Evolutionary conservation across 2,329 filamentous ascomycete species (phyloP).

Genomic region (Ceratocystiopsis sp.): DNA sequence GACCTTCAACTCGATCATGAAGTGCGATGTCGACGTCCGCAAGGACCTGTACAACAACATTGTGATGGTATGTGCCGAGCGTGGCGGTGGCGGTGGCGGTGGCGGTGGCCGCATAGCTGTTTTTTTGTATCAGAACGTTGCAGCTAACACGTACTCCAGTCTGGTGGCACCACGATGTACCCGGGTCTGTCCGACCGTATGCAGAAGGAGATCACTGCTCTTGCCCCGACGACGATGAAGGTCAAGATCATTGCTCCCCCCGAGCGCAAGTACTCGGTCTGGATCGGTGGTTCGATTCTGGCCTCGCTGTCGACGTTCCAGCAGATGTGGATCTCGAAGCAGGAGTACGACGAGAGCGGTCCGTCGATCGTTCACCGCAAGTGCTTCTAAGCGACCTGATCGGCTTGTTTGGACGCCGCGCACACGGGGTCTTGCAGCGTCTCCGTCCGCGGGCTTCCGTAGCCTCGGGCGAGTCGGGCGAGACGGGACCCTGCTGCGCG

Average conservation of each 20-base stretch:
- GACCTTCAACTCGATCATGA: slow-evolving; percentile 99
- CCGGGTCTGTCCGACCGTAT: slow-evolving; percentile 99
- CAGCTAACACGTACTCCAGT: slow-evolving; percentile 36
- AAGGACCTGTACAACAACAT: slow-evolving; percentile 99
- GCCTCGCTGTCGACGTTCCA: slow-evolving; percentile 99
- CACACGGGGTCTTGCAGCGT: not conserved
- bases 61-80: slow-evolving; percentile 69
- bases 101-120: too few relatives aligned
- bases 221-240: slow-evolving; percentile 99
- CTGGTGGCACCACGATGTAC: slow-evolving; percentile 99
- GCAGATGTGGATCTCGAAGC: slow-evolving; percentile 99
- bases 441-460: slow-evolving; percentile 17
- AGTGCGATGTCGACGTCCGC: slow-evolving; percentile 99
- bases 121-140: too few relatives aligned
- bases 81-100: too few relatives aligned
- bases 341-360: slow-evolving; percentile 99
- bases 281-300: slow-evolving; percentile 99
- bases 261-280: slow-evolving; percentile 99
- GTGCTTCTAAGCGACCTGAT: slow-evolving; percentile 72
- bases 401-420: not conserved
- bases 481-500: slow-evolving; percentile 26
- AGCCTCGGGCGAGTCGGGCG: slow-evolving; percentile 28
- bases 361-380: slow-evolving; percentile 99
- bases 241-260: slow-evolving; percentile 99
- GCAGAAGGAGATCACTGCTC: slow-evolving; percentile 99